Evolutionary conservation across 1,284 basidiomycete genomes (phyloP), one percentile per base, ranked within the genome.

Genomic region (Ceratobasidium sp.): DNA sequence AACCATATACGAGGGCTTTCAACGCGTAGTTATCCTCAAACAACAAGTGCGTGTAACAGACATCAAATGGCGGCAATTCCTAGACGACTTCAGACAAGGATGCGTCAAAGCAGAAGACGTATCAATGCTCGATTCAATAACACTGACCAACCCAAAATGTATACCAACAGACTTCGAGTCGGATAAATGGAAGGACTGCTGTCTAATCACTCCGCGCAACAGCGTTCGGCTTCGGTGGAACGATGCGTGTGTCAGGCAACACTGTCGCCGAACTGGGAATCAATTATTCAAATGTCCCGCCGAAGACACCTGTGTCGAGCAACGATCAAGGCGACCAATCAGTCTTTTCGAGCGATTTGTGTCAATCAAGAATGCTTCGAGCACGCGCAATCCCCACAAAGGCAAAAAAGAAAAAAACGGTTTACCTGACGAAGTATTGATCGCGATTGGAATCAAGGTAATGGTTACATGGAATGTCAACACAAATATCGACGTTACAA

Each of bases 31-130:
- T 0, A 80, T 84, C 1, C 80, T 88, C n/a, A 80, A 80, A n/a
- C 81, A 88, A 77, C 87, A 88, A 77, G 81, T 84, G 63, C 81
- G 83, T 0, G 83, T 86, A 0, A 81, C 68, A 0, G 86, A 88
- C 77, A 13, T 64, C 1, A 77, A 56, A 0, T 88, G 87, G 87
- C 79, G n/a, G 3, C 81, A 82, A 9, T 85, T 88, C 46, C 80
- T 88, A 0, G 68, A 78, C 0, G 81, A 83, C 56, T 68, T 86
- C n/a, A 82, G 85, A 15, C 33, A 80, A 10, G 85, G 86, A 0
- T 51, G 64, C 1, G 81, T 85, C 0, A 46, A 81, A 26, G 78
- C 82, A 23, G 26, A 82, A 0, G 81, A 88, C 73, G 18, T 87
- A 0, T 28, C 58, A 0, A 84, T 86, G 81, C 79, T 88, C 0